Evolutionary conservation across 306 rosid genomes (phyloP), one percentile per base, ranked within the genome.

Genomic region (Vigna unguiculata): DNA sequence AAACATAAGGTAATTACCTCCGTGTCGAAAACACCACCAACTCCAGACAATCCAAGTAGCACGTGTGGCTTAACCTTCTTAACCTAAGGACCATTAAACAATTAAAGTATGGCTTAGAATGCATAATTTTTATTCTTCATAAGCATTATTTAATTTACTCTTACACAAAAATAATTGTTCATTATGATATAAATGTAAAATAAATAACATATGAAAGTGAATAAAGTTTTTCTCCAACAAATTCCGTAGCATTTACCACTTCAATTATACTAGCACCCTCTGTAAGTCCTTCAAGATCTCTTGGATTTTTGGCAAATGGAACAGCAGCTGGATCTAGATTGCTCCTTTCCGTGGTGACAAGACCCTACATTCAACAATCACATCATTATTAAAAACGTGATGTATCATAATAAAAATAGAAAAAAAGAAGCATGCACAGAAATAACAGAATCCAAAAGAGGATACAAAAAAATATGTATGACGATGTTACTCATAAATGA

Each of bases 31-130:
- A 93, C 66, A 64, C 97, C 97, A 81, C 97, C 96, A 80, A 88
- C 93, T 70, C 96, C 97, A 38, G 97, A 93, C 92, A 93, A 87
- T 74, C 97, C 97, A 81, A 93, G 90, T 72, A 93, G 96, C 75
- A 83, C 96, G 82, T 93, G 92, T 10, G 97, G 97, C 82, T 81
- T 90, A 86, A 93, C 81, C 88, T 85, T 93, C 82, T 84, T 90
- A 69, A 93, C 92, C 97, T 93, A 90, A 63, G 78, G 9, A 74
- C 69, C 19, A 72, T 45, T 45, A 34, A 60, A 58, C 58, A 69
- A 69, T 82, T 76, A 55, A 21, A 36, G 30, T 25, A 30, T 22
- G 55, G 12, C 62, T 58, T 43, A 71, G 48, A 30, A 51, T 21
- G 11, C 53, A 71, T 28, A 30, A 81, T 55, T 68, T 61, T 19